phyloP scores from a whole-genome alignment of 164 flowering plant genomes.

The Tinospora cordifolia region DNA sequence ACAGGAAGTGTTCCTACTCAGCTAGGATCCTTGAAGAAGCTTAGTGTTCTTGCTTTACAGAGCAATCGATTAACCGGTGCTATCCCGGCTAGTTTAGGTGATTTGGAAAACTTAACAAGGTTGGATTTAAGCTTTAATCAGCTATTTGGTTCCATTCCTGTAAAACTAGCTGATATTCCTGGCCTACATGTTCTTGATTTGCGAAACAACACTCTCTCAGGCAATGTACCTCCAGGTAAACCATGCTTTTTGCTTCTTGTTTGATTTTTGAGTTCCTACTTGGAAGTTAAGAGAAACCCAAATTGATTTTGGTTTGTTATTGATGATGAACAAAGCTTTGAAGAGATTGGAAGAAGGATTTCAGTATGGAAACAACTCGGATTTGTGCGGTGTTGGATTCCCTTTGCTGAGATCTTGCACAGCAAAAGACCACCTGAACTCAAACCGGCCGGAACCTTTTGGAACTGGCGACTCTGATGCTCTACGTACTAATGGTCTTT shows the following conservation, averaged over 20 bases:
- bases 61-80: slow-evolving; percentile 65
- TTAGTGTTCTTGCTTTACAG: slow-evolving; percentile 66
- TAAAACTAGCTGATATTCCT: slow-evolving; percentile 49
- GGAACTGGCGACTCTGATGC: slow-evolving; percentile 19
- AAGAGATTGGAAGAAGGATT: slow-evolving; percentile 64
- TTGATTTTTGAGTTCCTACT: not conserved
- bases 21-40: slow-evolving; percentile 65
- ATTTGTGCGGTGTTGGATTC: slow-evolving; percentile 67
- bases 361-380: slow-evolving; percentile 56
- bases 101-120: slow-evolving; percentile 47
- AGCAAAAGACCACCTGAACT: slow-evolving; percentile 18
- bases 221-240: slow-evolving; percentile 76
- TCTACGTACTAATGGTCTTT: slow-evolving; percentile 12
- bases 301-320: not conserved
- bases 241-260: not conserved
- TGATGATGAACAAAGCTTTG: slow-evolving; percentile 34
- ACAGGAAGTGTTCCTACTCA: slow-evolving; percentile 78
- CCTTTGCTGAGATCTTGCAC: slow-evolving; percentile 38
- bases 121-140: slow-evolving; percentile 78
- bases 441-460: slow-evolving; percentile 51
- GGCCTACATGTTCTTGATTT: slow-evolving; percentile 55
- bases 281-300: not conserved
- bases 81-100: slow-evolving; percentile 85
- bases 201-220: slow-evolving; percentile 76
- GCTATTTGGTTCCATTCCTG: slow-evolving; percentile 75